A percentile compares a stretch with the other conserved stretches of the same genome.
Conservation (phyloP, 306 rosid genomes). For the Purshia tridentata region DNA sequence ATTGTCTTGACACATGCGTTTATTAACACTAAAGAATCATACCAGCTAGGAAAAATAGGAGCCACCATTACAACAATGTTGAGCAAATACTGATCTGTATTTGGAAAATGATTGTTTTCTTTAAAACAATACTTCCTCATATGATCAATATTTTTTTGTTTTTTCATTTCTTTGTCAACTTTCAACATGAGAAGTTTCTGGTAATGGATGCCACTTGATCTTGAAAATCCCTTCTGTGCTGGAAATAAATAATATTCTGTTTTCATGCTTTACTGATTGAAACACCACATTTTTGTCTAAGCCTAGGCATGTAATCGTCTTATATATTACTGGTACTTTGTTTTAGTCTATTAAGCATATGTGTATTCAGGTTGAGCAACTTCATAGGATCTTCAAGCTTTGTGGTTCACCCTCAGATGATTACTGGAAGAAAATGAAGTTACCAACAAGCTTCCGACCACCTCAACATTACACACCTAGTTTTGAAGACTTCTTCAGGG, state of each 20-base stretch:
- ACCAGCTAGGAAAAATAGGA: background rate
- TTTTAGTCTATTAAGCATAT: background rate
- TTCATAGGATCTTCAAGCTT: constrained; percentile 79
- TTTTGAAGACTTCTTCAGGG: constrained; percentile 38
- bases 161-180: background rate
- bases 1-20: background rate
- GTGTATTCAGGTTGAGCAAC: constrained; percentile 65
- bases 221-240: background rate
- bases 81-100: background rate
- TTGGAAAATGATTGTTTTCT: background rate
- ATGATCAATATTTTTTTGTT: background rate
- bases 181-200: background rate
- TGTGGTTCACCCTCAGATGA: constrained; percentile 75
- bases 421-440: constrained; percentile 57
- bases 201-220: background rate
- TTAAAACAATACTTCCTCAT: background rate
- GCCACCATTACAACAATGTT: background rate
- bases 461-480: constrained; percentile 37
- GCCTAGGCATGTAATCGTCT: background rate
- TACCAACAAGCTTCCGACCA: constrained; percentile 54
- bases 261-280: background rate
- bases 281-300: background rate
- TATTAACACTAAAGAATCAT: background rate
- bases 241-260: background rate
- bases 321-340: background rate